These are phyloP conservation scores for Populus davidiana DNA, from an alignment of 345 rosid species.

Conservation along the genomic window DNA sequence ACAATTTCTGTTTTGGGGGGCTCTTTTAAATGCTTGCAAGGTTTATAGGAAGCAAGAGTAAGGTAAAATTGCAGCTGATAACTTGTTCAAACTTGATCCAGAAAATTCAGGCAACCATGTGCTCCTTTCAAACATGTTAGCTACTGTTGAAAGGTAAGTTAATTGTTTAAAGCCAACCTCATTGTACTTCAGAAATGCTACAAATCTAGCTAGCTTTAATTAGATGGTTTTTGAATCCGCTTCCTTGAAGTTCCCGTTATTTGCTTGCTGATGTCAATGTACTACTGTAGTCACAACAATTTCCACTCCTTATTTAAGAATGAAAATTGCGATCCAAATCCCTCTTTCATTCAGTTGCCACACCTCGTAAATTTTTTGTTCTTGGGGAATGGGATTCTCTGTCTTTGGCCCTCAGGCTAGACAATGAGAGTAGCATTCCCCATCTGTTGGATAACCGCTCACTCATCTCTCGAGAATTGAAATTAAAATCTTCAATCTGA, in stretches of 20 bases:
- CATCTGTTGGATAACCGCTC: neutral
- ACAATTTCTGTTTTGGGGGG: conserved; percentile 78
- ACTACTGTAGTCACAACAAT: neutral
- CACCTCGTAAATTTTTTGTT: neutral
- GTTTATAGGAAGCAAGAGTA: conserved; percentile 57
- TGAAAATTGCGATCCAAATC: neutral
- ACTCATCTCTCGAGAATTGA: neutral
- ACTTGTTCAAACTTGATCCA: conserved; percentile 71
- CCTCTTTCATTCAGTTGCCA: neutral
- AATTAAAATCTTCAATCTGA: neutral
- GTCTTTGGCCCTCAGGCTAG: neutral
- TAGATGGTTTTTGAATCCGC: neutral
- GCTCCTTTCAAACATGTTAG: conserved; percentile 74
- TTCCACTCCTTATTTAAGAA: too few species aligned
- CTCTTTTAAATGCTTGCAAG: conserved; percentile 82
- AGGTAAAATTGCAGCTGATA: conserved; percentile 65
- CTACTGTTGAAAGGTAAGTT: conserved; percentile 66
- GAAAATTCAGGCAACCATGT: conserved; percentile 79
- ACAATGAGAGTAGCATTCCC: neutral
- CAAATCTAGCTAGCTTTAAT: neutral
- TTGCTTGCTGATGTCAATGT: neutral
- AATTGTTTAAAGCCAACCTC: conserved; percentile 1
- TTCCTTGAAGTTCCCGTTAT: neutral
- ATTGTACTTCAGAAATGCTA: conserved; percentile 1
- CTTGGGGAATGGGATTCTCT: neutral